phyloP scores from a whole-genome alignment of 1,284 basidiomycete species.

The Calocybe gambosa region DNA sequence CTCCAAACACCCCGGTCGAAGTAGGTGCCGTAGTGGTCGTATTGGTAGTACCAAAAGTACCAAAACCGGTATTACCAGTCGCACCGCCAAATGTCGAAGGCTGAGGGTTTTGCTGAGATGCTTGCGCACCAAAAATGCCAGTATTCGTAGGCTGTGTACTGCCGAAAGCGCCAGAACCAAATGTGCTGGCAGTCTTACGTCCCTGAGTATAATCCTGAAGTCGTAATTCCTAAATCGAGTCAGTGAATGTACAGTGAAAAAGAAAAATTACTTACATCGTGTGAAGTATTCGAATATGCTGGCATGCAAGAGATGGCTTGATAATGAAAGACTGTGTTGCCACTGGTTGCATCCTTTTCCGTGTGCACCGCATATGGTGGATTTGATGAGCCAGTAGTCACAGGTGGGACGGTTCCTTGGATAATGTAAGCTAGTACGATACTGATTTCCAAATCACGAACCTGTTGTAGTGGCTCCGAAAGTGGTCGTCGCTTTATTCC shows the following conservation, averaged over 20 bases:
- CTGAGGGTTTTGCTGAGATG: conserved; percentile 21
- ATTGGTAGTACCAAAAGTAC: conserved; percentile 33
- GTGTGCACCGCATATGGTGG: conserved; percentile 46
- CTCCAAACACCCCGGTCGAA: conserved; percentile 35
- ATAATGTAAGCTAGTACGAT: conserved; percentile 8
- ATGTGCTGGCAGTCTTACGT: conserved; percentile 57
- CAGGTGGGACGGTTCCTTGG: conserved; percentile 27
- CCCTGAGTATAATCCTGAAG: conserved; percentile 71
- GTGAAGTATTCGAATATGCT: conserved; percentile 61
- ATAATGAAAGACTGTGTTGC: conserved; percentile 47
- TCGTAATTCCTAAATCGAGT: conserved; percentile 57
- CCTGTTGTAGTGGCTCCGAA: conserved; percentile 38
- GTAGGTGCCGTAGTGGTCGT: conserved; percentile 18
- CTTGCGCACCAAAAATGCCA: conserved; percentile 36
- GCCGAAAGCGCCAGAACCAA: conserved; percentile 43
- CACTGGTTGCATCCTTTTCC: conserved; percentile 54
- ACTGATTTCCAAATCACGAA: conserved; percentile 16
- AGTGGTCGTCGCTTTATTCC: conserved; percentile 41
- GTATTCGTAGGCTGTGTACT: conserved; percentile 29
- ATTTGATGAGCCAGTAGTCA: conserved; percentile 60
- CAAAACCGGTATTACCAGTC: conserved; percentile 28
- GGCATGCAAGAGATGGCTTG: conserved; percentile 73
- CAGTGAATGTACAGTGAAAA: conserved; percentile 3
- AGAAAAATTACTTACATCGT: conserved; percentile 47
- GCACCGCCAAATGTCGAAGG: conserved; percentile 28